Conservation (phyloP, 306 rosid genomes). For the Elaeagnus macrophylla region DNA sequence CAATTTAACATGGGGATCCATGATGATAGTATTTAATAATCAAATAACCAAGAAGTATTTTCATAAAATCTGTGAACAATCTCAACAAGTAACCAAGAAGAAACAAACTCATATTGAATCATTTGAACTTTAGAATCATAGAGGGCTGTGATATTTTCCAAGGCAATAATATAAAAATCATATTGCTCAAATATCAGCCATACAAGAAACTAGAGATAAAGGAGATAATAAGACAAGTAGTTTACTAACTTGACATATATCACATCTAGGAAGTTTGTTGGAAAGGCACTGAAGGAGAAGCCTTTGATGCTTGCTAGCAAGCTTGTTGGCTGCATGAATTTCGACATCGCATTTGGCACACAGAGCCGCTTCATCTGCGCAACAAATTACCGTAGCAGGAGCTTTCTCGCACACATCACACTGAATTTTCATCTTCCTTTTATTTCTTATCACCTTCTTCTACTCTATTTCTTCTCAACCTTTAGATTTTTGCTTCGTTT, state of each 20-base stretch:
- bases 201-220: background rate
- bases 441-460: no score
- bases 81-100: no score
- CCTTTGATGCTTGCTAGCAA: conserved; percentile 95
- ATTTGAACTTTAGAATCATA: no score
- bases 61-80: no score
- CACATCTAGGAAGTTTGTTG: conserved; percentile 83
- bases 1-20: no score
- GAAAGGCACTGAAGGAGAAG: conserved; percentile 77
- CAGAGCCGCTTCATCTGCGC: conserved; percentile 95
- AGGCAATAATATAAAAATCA: background rate
- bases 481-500: background rate
- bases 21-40: no score
- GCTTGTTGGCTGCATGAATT: conserved; percentile 96
- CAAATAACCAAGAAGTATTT: no score
- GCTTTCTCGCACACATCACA: conserved; percentile 97
- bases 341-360: conserved; percentile 87
- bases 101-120: no score
- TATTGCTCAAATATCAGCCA: background rate
- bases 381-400: conserved; percentile 87
- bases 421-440: conserved; percentile 69
- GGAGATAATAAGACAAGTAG: background rate
- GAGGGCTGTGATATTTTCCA: no score
- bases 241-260: conserved; percentile 69
- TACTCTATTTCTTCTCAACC: background rate